phyloP scores from a whole-genome alignment of 352 stramenopile genomes.

The Phytophthora multivora region DNA sequence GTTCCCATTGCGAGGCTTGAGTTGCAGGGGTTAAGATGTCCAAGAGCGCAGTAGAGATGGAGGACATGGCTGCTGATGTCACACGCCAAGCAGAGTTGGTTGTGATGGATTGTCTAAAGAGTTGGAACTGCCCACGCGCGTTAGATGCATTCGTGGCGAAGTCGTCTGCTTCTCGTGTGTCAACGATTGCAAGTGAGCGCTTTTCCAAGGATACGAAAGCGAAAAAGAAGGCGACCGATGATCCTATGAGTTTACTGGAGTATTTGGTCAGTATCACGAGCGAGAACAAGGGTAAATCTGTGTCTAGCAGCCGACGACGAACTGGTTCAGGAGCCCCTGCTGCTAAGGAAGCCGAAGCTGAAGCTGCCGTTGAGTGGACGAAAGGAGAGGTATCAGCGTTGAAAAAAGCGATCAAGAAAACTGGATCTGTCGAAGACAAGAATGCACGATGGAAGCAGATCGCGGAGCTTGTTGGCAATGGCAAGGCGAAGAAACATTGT shows the following conservation, averaged over 20 bases:
- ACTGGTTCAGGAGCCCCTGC: neutral
- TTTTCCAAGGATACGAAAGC: slow-evolving; percentile 56
- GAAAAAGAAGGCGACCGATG: slow-evolving; percentile 43
- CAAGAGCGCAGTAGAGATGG: slow-evolving; percentile 25
- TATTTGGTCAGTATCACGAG: slow-evolving; percentile 47
- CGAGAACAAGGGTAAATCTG: slow-evolving; percentile 6
- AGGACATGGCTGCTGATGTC: slow-evolving; percentile 38
- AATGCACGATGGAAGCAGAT: slow-evolving; percentile 79
- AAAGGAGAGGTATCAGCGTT: slow-evolving; percentile 61
- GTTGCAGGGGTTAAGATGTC: slow-evolving; percentile 20
- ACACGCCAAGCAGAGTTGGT: slow-evolving; percentile 68
- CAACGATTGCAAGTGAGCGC: slow-evolving; percentile 47
- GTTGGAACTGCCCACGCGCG: slow-evolving; percentile 52
- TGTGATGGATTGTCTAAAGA: slow-evolving; percentile 76
- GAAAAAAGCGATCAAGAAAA: slow-evolving; percentile 81
- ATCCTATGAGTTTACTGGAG: slow-evolving; percentile 42
- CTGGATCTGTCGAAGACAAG: slow-evolving; percentile 60
- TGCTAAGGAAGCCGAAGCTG: slow-evolving; percentile 27
- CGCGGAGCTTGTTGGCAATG: slow-evolving; percentile 54
- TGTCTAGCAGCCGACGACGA: slow-evolving; percentile 10
- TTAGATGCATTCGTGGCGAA: slow-evolving; percentile 62
- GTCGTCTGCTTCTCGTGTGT: slow-evolving; percentile 16
- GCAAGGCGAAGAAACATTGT: slow-evolving; percentile 81
- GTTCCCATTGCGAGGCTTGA: slow-evolving; percentile 9
- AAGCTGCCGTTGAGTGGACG: slow-evolving; percentile 41